Evolutionary conservation across 2,329 filamentous ascomycete species (phyloP).

Genomic region (Ophiostoma tasmaniense): DNA sequence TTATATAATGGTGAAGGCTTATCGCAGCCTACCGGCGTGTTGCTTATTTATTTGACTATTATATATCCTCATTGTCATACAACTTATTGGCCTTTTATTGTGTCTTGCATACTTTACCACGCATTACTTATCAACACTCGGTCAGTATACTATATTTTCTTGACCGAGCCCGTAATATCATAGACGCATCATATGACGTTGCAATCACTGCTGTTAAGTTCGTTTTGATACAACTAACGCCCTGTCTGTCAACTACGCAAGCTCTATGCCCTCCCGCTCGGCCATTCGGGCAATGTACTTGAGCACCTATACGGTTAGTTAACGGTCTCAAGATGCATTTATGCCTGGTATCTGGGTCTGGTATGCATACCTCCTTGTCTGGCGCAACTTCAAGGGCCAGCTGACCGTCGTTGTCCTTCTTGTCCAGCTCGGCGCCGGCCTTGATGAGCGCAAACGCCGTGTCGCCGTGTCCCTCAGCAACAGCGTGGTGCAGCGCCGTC

Average conservation of each 20-base stretch:
- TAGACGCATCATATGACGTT: neutral
- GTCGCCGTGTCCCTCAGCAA: constrained; percentile 72
- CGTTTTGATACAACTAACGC: neutral
- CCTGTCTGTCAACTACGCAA: constrained; percentile 25
- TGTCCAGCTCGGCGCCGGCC: constrained; percentile 72
- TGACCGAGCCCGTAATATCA: neutral
- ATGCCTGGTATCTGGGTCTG: neutral
- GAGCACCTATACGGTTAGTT: constrained; percentile 27
- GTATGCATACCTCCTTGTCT: constrained; percentile 62
- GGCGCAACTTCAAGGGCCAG: constrained; percentile 76
- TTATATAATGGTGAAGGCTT: neutral
- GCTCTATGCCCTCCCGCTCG: constrained; percentile 73
- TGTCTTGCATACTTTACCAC: neutral
- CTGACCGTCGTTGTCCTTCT: constrained; percentile 62
- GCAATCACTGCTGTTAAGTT: neutral
- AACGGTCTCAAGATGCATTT: constrained; percentile 15
- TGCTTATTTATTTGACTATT: neutral
- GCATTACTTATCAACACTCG: neutral
- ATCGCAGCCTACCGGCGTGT: neutral
- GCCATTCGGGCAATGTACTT: constrained; percentile 69
- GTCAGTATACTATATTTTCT: neutral
- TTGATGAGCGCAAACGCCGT: constrained; percentile 75
- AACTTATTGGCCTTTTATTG: neutral
- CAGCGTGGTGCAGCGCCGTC: constrained; percentile 82
- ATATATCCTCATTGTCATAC: neutral